Evolutionary conservation across 2,329 filamentous ascomycete genomes (phyloP).

Genomic region (Aurifilum marmelostoma): DNA sequence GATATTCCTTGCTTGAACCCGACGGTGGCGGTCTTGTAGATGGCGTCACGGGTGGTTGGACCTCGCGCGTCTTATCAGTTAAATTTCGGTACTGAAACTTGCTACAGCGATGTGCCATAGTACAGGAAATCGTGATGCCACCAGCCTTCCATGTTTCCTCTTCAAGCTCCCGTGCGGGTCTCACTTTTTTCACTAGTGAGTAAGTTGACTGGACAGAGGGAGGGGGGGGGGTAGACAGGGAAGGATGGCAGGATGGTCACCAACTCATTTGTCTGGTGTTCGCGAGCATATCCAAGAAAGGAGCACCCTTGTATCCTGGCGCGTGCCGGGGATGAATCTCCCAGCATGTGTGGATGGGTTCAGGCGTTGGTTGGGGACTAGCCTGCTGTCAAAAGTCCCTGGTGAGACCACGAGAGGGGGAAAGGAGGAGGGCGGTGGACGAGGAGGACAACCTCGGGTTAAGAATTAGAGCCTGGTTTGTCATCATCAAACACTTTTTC

Average conservation of each 20-base stretch:
- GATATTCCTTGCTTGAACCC: not conserved
- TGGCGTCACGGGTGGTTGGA: not conserved
- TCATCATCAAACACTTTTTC: slow-evolving; percentile 11
- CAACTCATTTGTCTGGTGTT: not conserved
- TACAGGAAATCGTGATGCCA: not conserved
- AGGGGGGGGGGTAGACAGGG: not conserved
- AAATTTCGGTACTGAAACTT: not conserved
- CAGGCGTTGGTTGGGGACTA: not conserved
- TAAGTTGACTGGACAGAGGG: not conserved
- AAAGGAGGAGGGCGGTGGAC: not conserved
- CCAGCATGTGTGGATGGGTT: not conserved
- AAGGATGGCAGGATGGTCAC: not conserved
- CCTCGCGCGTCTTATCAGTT: not conserved
- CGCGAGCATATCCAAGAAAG: not conserved
- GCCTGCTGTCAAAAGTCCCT: slow-evolving; percentile 23
- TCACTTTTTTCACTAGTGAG: not conserved
- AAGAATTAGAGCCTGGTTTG: slow-evolving; percentile 13
- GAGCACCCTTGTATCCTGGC: not conserved
- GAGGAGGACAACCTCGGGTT: not conserved
- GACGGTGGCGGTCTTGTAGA: not conserved
- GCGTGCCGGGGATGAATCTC: not conserved
- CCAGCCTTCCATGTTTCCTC: not conserved
- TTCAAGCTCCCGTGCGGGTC: not conserved
- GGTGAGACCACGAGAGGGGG: not conserved
- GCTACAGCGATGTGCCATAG: not conserved